Evolutionary conservation across 2,329 filamentous ascomycete genomes (phyloP).

Genomic region (Colletotrichum magnum): DNA sequence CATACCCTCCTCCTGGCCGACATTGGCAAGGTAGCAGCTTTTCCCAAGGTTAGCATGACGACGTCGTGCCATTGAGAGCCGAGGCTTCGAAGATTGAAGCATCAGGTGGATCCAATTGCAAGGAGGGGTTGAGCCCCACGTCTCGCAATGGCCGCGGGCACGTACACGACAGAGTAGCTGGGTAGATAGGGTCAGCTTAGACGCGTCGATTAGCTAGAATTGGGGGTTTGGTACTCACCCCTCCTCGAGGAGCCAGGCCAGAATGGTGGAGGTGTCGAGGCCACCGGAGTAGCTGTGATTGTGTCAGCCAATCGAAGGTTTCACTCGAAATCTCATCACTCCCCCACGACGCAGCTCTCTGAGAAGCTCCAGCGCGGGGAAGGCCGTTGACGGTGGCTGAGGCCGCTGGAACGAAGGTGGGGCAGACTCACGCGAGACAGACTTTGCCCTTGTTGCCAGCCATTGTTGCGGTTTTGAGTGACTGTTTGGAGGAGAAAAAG

Average conservation of each 20-base stretch:
- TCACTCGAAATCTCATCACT: too few relatives aligned
- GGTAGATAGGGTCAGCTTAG: not conserved
- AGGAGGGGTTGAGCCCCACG: too few relatives aligned
- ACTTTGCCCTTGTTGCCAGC: not conserved
- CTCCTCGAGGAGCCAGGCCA: slow-evolving; percentile 35
- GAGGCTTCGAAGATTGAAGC: too few relatives aligned
- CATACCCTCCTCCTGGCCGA: slow-evolving; percentile 74
- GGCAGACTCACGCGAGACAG: not conserved
- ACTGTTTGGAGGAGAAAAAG: too few relatives aligned
- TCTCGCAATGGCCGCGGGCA: not conserved
- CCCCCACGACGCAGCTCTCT: too few relatives aligned
- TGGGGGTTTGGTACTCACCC: not conserved
- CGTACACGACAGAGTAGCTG: slow-evolving; percentile 25
- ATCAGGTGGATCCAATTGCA: too few relatives aligned
- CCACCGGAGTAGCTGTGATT: not conserved
- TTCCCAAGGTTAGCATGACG: slow-evolving; percentile 1
- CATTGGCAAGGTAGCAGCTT: slow-evolving; percentile 69
- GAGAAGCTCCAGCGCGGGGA: too few relatives aligned
- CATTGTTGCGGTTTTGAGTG: too few relatives aligned
- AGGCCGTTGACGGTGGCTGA: not conserved
- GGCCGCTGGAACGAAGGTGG: too few relatives aligned
- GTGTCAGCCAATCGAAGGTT: too few relatives aligned
- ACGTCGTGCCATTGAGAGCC: not conserved
- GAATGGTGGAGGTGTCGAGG: slow-evolving; percentile 40
- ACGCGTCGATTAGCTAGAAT: not conserved